A percentile compares a stretch with the other conserved stretches of the same genome.
Evolutionary conservation across 1,284 basidiomycete species (phyloP).

Genomic region (Austroboletus niveus): DNA sequence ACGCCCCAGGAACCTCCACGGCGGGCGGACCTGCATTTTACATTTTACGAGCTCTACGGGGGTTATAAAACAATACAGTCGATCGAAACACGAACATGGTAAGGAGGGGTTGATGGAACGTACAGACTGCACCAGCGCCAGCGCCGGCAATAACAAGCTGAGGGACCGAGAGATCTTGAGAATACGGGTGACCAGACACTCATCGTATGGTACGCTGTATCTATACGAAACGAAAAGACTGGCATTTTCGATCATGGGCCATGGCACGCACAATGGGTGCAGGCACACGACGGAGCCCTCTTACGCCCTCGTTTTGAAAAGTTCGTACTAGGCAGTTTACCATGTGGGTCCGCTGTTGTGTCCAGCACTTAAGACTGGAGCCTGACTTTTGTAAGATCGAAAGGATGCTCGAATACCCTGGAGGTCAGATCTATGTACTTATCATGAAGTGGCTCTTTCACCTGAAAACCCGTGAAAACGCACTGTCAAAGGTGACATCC

Average conservation of each 20-base stretch:
- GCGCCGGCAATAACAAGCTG: slow-evolving; percentile 82
- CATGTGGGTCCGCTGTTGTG: slow-evolving; percentile 59
- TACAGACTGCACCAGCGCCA: slow-evolving; percentile 51
- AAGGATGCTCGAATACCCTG: slow-evolving; percentile 71
- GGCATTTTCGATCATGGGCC: slow-evolving; percentile 53
- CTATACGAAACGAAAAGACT: no score
- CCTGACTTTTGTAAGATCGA: slow-evolving; percentile 80
- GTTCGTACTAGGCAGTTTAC: slow-evolving; percentile 84
- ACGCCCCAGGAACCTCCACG: slow-evolving; percentile 25
- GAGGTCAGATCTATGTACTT: slow-evolving; percentile 55
- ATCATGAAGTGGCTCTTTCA: neutral
- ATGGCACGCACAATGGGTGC: no score
- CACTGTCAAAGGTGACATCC: slow-evolving; percentile 51
- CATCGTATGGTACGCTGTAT: no score
- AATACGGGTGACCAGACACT: slow-evolving; percentile 36
- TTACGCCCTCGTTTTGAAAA: slow-evolving; percentile 75
- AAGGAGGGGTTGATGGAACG: slow-evolving; percentile 39
- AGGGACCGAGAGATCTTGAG: slow-evolving; percentile 25
- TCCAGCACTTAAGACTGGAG: slow-evolving; percentile 86
- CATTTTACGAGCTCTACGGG: slow-evolving; percentile 41
- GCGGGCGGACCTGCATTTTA: slow-evolving; percentile 93
- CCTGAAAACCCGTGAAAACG: slow-evolving; percentile 13
- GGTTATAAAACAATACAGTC: no score
- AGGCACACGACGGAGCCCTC: slow-evolving; percentile 75
- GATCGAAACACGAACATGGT: neutral